phyloP scores from a whole-genome alignment of 2,329 filamentous ascomycete species.

The Coniochaeta sp. region DNA sequence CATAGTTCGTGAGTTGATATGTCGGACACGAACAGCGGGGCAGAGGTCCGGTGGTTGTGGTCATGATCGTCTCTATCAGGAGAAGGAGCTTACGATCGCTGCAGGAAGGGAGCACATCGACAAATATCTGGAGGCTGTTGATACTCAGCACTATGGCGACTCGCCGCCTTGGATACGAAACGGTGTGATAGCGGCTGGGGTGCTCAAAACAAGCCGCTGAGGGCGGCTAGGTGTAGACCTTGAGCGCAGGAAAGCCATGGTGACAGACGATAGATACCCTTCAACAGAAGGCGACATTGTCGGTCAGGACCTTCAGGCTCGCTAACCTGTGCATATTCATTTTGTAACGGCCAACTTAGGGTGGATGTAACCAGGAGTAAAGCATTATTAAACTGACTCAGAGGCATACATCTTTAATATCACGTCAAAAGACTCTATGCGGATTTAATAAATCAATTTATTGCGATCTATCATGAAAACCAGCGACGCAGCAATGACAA shows the following conservation, averaged over 20 bases:
- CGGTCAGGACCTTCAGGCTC: neutral
- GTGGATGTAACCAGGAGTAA: neutral
- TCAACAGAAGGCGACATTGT: neutral
- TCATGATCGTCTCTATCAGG: neutral
- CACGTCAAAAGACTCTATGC: neutral
- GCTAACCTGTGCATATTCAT: neutral
- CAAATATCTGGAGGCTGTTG: neutral
- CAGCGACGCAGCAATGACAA: neutral
- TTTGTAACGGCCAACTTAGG: neutral
- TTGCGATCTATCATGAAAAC: slow-evolving; percentile 21
- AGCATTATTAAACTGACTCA: neutral
- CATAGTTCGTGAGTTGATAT: too few relatives aligned
- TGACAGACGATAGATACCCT: neutral
- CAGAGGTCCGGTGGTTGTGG: too few relatives aligned
- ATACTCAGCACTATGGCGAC: neutral
- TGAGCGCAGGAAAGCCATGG: neutral
- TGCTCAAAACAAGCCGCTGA: neutral
- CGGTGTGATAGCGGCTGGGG: neutral
- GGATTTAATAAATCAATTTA: slow-evolving; percentile 14
- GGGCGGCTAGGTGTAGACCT: neutral
- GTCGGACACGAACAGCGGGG: too few relatives aligned
- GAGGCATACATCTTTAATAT: neutral
- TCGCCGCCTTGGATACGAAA: neutral
- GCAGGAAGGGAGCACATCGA: neutral
- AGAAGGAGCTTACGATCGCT: neutral